Evolutionary conservation across 2,329 filamentous ascomycete species (phyloP), one percentile per base, ranked within the genome.

Genomic region (Fonsecaea multimorphosa): DNA sequence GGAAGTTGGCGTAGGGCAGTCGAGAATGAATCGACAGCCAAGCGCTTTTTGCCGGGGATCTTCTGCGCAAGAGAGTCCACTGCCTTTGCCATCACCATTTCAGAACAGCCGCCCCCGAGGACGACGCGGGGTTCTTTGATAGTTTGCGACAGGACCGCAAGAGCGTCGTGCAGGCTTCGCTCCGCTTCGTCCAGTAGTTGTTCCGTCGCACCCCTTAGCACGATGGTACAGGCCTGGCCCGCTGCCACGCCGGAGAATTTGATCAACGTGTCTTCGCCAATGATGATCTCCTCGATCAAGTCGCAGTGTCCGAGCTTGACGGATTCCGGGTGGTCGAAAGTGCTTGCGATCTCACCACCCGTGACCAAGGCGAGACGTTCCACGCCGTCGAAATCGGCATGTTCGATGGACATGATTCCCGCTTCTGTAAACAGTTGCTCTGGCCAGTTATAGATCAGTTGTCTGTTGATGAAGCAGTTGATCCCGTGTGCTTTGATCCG

Each of bases 391-490:
- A 99, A 99, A 81, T 99, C 95, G 71, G 95, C 95, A 78, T 99
- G 95, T 83, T 99, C 95, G 73, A 99, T 99, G 31, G 93, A 97
- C 85, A 96, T 91, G 80, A 99, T 98, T 68, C 95, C 95, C 7
- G 93, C 94, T 78, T 99, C 95, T 38, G 94, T 93, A 76, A 99
- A 99, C 54, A 99, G 89, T 82, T 99, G 95, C 81, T 99, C 95
- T 5, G 95, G 95, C 95, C 95, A 99, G 85, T 99, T 99, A 86
- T 99, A 99, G 82, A 99, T 99, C 70, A 99, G 88, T 80, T 99
- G 95, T 73, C 95, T 86, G 86, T 99, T 99, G 80, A 99, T 97
- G 80, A 99, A 99, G 85, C 95, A 98, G 86, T 99, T 99, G 83
- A 99, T 97, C 66, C 95, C 95, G 76, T 99, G 95, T 54, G 92